Base-by-base conservation (phyloP, 1,284 basidiomycete genomes). In the Heterobasidion irregulare region DNA sequence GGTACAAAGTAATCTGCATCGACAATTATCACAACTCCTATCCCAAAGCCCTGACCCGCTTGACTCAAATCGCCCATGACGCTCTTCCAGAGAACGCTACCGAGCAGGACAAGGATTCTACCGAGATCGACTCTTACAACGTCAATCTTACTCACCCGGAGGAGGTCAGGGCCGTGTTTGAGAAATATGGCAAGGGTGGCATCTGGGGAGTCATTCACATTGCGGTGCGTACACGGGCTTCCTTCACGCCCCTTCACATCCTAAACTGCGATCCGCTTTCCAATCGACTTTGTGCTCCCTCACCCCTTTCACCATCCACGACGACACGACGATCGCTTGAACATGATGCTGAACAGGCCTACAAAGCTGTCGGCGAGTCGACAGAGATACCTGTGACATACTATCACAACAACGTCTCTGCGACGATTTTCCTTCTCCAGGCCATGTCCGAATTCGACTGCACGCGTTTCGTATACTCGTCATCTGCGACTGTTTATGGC, bases 311-410 rank as follows among this genome's bases (percentile, higher is more conserved):
- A 34, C 7, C 55, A 32, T 34, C 12, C n/a, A 13, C 35, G 34
- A 16, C 35, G 50, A 38, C n/a, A 8, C 32, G 32, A 18, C 35
- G 50, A 45, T 57, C 49, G 35, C 33, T 13, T 43, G 47, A 32
- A 26, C 26, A 26, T 26, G 26, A 26, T 26, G 26, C 26, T 35
- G 52, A 44, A 51, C 60, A 92, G 90, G 97, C 97, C 3, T 89
- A 94, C 78, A 99, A 99, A 76, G 94, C 96, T 13, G 97, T 99
- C 33, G 97, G 97, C 53, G 97, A 99, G 72, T 94, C 92, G n/a
- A 88, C 87, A 32, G 92, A 98, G 73, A 87, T 94, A 57, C 97
- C 97, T 12, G 73, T 99, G 67, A 82, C 86, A 13, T 98, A 98
- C 74, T 98, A 98, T 70, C 75, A 82, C 62, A 94, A 94, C 74